A percentile compares a stretch with the other conserved stretches of the same genome.
phyloP scores from a whole-genome alignment of 345 rosid genomes.

The Citrus cavaleriei region DNA sequence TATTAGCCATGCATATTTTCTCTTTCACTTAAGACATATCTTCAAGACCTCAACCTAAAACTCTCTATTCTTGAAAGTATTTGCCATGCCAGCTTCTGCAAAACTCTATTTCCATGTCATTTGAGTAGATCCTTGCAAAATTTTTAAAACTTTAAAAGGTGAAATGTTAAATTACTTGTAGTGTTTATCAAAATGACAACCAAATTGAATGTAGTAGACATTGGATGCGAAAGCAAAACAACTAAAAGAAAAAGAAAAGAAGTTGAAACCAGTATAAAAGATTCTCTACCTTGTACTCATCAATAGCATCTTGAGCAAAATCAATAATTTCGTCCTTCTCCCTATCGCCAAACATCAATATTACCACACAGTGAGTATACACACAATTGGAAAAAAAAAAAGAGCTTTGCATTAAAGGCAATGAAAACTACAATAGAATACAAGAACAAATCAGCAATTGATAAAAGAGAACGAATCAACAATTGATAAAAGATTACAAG shows the following conservation, averaged over 20 bases:
- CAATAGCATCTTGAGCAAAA: conserved; percentile 94
- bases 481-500: not conserved
- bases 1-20: not conserved
- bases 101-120: not conserved
- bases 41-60: too few species aligned
- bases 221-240: not conserved
- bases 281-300: conserved; percentile 76
- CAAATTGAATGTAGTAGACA: not conserved
- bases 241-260: not conserved
- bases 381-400: not conserved
- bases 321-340: conserved; percentile 87
- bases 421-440: not conserved
- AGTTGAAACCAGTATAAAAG: not conserved
- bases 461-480: not conserved
- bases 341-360: conserved; percentile 43
- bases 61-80: not conserved
- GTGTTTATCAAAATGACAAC: not conserved
- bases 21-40: not conserved
- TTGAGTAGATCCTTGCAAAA: not conserved
- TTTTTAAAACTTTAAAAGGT: not conserved
- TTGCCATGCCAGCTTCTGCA: not conserved
- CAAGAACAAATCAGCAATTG: not conserved
- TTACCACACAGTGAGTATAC: not conserved
- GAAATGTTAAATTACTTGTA: not conserved
- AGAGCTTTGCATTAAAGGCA: not conserved